Percentiles rank a stretch among this genome's conserved stretches.
phyloP scores from a whole-genome alignment of 257 asterid genomes.

The Orobanche coerulescens region DNA sequence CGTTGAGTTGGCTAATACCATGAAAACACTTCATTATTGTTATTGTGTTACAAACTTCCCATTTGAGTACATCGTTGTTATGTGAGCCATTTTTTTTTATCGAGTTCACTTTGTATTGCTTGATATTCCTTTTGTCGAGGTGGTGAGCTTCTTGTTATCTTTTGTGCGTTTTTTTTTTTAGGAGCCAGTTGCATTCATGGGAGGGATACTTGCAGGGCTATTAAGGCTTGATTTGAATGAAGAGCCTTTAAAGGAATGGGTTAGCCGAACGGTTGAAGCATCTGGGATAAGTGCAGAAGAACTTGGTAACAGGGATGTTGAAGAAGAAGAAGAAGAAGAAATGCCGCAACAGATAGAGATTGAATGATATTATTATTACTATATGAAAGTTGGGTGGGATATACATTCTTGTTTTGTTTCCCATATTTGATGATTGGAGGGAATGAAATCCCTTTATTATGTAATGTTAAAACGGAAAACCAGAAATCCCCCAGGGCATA shows the following conservation, averaged over 20 bases:
- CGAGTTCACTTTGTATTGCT: not conserved
- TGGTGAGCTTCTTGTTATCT: not conserved
- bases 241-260: conserved; percentile 85
- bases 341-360: conserved; percentile 51
- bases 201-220: conserved; percentile 80
- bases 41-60: not conserved
- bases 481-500: too few relatives aligned
- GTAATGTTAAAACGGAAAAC: too few relatives aligned
- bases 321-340: conserved; percentile 36
- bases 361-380: too few relatives aligned
- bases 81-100: not conserved
- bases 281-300: conserved; percentile 50
- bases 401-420: too few relatives aligned
- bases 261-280: conserved; percentile 57
- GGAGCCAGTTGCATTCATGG: conserved; percentile 86
- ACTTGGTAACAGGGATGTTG: conserved; percentile 18
- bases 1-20: not conserved
- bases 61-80: not conserved
- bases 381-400: too few relatives aligned
- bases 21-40: not conserved
- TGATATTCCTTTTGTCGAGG: not conserved
- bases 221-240: conserved; percentile 75
- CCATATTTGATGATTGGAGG: too few relatives aligned
- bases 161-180: conserved; percentile 5
- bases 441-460: too few relatives aligned